A percentile compares a stretch with the other conserved stretches of the same genome.
Conservation (phyloP, 164 flowering plant genomes). For the Chloranthus sessilifolius region DNA sequence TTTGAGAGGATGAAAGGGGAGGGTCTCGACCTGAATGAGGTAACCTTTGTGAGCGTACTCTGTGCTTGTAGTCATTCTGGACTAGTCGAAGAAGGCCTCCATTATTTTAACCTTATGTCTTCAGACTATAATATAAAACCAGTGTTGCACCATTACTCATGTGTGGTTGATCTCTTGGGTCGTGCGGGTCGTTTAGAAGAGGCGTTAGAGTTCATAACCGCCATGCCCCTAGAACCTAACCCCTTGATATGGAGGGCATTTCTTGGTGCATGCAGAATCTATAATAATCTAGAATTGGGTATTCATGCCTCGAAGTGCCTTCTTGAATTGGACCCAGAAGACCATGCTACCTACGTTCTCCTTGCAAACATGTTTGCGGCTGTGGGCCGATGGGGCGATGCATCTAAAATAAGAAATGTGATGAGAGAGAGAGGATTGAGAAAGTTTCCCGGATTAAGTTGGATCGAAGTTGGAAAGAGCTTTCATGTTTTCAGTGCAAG, state of each 20-base stretch:
- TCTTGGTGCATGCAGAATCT: constrained; percentile 14
- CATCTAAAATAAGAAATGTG: constrained; percentile 2
- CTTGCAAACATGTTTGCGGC: constrained; percentile 14
- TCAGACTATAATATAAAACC: constrained; percentile 7
- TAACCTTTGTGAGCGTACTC: constrained; percentile 13
- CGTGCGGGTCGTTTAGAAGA: constrained; percentile 9
- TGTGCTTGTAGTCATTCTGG: constrained; percentile 15
- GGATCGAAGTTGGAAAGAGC: constrained; percentile 12
- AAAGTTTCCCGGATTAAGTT: constrained; percentile 10
- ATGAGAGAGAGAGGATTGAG: constrained; percentile 14
- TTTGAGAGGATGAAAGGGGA: constrained; percentile 12
- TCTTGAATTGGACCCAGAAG: constrained; percentile 11
- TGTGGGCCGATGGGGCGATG: constrained; percentile 10
- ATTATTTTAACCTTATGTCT: constrained; percentile 7
- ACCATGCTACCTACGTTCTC: constrained; percentile 14
- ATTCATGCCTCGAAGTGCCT: constrained; percentile 11
- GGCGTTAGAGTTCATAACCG: constrained; percentile 10
- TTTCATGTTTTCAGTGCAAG: constrained; percentile 14
- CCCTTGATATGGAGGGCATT: constrained; percentile 15
- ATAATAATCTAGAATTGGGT: constrained; percentile 12
- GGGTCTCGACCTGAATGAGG: constrained; percentile 4
- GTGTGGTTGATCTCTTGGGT: constrained; percentile 16
- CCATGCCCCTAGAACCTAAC: constrained; percentile 10
- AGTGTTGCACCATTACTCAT: constrained; percentile 13
- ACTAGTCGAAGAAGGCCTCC: constrained; percentile 10